These are phyloP conservation scores for Russula virescens DNA, from an alignment of 768 basidiomycete species.

Conservation along the genomic window DNA sequence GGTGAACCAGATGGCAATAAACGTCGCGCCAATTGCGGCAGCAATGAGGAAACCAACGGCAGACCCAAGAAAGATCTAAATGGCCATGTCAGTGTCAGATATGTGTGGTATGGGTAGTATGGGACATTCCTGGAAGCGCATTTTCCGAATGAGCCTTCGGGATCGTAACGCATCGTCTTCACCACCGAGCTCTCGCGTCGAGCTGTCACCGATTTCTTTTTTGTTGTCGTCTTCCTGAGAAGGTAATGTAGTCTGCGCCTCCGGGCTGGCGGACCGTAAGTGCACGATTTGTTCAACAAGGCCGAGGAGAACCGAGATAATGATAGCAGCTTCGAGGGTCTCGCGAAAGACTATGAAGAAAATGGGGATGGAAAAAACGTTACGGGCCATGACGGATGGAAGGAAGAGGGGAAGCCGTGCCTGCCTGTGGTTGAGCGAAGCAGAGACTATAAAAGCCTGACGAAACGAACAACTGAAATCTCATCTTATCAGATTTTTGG, in stretches of 20 bases:
- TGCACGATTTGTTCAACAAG: slow-evolving; percentile 81
- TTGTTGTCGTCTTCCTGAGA: neutral
- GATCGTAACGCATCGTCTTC: slow-evolving; percentile 28
- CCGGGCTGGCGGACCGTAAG: neutral
- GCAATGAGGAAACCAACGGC: slow-evolving; percentile 71
- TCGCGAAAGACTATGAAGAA: slow-evolving; percentile 97
- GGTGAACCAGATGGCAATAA: slow-evolving; percentile 95
- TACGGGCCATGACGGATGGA: slow-evolving; percentile 49
- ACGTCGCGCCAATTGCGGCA: slow-evolving; percentile 80
- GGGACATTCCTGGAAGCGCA: slow-evolving; percentile 55
- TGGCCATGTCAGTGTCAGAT: neutral
- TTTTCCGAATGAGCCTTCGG: slow-evolving; percentile 50
- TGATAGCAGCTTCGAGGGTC: slow-evolving; percentile 87
- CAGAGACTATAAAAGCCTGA: slow-evolving; percentile 20
- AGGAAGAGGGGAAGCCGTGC: neutral
- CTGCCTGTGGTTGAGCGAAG: slow-evolving; percentile 2
- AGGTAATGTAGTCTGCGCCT: neutral
- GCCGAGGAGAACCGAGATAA: slow-evolving; percentile 86
- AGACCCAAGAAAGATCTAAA: slow-evolving; percentile 73
- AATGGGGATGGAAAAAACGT: slow-evolving; percentile 84
- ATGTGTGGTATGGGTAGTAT: neutral
- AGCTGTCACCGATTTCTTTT: neutral
- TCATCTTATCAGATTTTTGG: slow-evolving; percentile 10
- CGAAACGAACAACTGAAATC: neutral
- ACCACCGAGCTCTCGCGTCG: slow-evolving; percentile 14